Evolutionary conservation across 2,329 filamentous ascomycete genomes (phyloP), one percentile per base, ranked within the genome.

Genomic region (Xylaria sp.): DNA sequence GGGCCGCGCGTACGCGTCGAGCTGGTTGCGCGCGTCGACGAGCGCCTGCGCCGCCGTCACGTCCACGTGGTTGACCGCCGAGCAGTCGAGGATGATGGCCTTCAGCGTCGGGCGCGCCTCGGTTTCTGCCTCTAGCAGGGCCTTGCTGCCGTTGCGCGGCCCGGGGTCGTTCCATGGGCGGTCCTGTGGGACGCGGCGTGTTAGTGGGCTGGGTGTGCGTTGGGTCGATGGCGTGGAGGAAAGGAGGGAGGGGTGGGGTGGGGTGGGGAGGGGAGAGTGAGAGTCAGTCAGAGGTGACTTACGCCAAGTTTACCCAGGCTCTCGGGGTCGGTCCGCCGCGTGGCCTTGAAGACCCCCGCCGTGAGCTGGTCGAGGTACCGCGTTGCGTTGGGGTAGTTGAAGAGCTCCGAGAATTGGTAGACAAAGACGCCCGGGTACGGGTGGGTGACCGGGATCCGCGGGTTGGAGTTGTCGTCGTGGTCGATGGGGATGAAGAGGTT

Each of bases 41-140:
- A 85, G 69, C 1, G 74, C 74, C 63, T 85, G 81, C 0, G 82
- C 72, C 4, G 78, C 76, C 1, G 81, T 84, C 7, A 83, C 77
- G 59, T 85, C 82, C 39, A 84, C 72, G 42, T 78, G 74, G 63
- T 83, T 81, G 42, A 84, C 78, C 2, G 78, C 74, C 1, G 80
- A 76, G 60, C 81, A 83, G 68, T 85, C 82, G 2, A 84, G 72
- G 18, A 85, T 71, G 19, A 85, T 63, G n/a, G 82, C 80, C 48
- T 76, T 71, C n/a, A 79, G 70, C 8, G 71, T 57, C 3, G 76
- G 75, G 5, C 70, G 65, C 37, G 56, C 56, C 50, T 71, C 67
- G 8, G 58, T 58, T 46, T 48, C n/a, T n/a, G n/a, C 56, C 34
- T 61, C 59, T 29, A 49, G 38, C 42, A 51, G 29, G 1, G 43